Evolutionary conservation across 768 basidiomycete genomes (phyloP), one percentile per base, ranked within the genome.

Genomic region (Aureoboletus auriporus): DNA sequence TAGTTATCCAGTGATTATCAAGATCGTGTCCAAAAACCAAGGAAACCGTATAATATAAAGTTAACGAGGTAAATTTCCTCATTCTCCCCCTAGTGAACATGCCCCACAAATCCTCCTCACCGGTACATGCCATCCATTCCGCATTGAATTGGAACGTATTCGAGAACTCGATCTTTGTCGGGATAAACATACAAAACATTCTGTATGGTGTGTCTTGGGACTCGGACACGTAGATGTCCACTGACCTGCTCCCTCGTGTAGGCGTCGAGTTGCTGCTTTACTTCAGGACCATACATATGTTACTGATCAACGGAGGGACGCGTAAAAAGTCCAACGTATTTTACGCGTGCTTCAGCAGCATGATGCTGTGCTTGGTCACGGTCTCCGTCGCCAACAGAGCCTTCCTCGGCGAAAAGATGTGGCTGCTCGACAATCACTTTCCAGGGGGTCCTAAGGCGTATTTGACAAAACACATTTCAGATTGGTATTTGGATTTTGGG

Each of bases 391-490:
- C 52, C 13, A 46, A 51, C 2, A n/a, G 44, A 2, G 40, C 41
- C 3, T 14, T 66, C 4, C 63, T 69, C 28, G 58, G 63, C 4
- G 53, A 68, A 47, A 44, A 63, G 16, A 65, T 70, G 57, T 75
- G 74, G 74, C 53, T 75, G 13, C 35, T 62, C 1, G 45, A 71
- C 13, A 28, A 53, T 0, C 28, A 59, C n/a, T 69, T 61, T 37
- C 68, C 70, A 11, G 71, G 71, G 0, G 73, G 73, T 2, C 60
- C 63, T 13, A 47, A 53, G 4, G 63, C 52, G 3, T 75, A 71
- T 47, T 59, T 68, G 38, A 39, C 30, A 9, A 36, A 55, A 5
- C 35, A 68, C 35, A 49, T 57, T 16, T 54, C 59, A 3, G 46
- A 44, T 8, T 68, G 69, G 60, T 67, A 65, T 39, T 36, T 53